Evolutionary conservation across 768 basidiomycete genomes (phyloP), one percentile per base, ranked within the genome.

Genomic region (Termitomyces titanicus): DNA sequence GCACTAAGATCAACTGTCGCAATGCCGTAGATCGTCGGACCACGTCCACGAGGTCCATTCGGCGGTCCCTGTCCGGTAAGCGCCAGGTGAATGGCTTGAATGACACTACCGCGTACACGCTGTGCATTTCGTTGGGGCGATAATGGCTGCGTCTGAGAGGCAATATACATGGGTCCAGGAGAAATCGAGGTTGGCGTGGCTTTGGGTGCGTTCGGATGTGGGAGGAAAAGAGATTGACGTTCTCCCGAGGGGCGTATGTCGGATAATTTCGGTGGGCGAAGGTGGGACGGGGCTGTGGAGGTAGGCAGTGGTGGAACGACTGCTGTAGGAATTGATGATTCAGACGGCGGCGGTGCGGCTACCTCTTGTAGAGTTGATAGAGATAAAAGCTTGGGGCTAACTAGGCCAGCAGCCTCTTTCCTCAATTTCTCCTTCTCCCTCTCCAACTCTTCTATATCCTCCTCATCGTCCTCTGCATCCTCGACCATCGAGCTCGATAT

Each of bases 21-120:
- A 18, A 77, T 68, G 0, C 79, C 88, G 56, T 86, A 89, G 6
- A 91, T 77, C 12, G 89, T 89, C 24, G 77, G 75, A 10, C 76
- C 75, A 8, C 60, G 42, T 24, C 54, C 55, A 13, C 55, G 31
- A 8, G 48, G 44, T 7, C 49, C 55, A 24, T 33, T 35, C 2
- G 18, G 46, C 4, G 38, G 38, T 7, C 57, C 54, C 11, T 56
- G 61, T 1, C 52, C 59, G 11, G 42, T 51, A 7, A 73, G 57
- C 5, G 69, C 69, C 66, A 73, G 66, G 29, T 63, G 63, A 48
- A 76, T 65, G 0, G 68, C 60, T 25, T 63, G 60, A 11, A 66
- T 56, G 8, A 55, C 64, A 22, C 54, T 57, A 13, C 60, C 55
- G 13, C 55, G 52, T 51, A 22, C 50, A 39, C 49, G 62, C 8